phyloP scores from a whole-genome alignment of 345 rosid genomes.

The Eucalyptus lansdowneana region DNA sequence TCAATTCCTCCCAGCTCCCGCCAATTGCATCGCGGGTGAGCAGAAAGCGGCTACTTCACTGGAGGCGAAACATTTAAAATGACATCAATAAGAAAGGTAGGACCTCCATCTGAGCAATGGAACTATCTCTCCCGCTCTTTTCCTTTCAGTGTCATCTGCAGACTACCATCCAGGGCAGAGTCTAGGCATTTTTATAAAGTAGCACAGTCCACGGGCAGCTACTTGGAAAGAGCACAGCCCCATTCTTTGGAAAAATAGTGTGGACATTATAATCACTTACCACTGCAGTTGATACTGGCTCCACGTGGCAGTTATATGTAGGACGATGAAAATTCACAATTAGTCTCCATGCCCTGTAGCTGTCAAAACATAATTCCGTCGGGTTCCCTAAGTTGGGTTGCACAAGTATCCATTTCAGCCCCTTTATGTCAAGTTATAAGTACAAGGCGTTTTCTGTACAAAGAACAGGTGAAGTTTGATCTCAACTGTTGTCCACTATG shows the following conservation, averaged over 20 bases:
- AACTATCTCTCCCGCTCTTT: not conserved
- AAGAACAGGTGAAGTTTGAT: not conserved
- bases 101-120: not conserved
- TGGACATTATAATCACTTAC: not conserved
- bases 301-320: not conserved
- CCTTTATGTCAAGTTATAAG: not conserved
- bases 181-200: not conserved
- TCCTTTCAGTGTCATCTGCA: not conserved
- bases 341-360: not conserved
- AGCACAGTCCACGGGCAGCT: not conserved
- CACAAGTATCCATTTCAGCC: not conserved
- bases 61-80: not conserved
- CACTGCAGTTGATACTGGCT: not conserved
- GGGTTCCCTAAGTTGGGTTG: not conserved
- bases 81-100: not conserved
- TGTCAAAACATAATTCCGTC: not conserved
- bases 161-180: not conserved
- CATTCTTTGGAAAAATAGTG: not conserved
- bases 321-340: not conserved
- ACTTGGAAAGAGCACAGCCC: not conserved
- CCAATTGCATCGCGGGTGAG: not conserved
- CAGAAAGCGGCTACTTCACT: not conserved
- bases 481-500: not conserved
- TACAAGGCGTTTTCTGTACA: not conserved
- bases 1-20: not conserved